phyloP scores from a whole-genome alignment of 306 rosid genomes.

The Elaeagnus macrophylla region DNA sequence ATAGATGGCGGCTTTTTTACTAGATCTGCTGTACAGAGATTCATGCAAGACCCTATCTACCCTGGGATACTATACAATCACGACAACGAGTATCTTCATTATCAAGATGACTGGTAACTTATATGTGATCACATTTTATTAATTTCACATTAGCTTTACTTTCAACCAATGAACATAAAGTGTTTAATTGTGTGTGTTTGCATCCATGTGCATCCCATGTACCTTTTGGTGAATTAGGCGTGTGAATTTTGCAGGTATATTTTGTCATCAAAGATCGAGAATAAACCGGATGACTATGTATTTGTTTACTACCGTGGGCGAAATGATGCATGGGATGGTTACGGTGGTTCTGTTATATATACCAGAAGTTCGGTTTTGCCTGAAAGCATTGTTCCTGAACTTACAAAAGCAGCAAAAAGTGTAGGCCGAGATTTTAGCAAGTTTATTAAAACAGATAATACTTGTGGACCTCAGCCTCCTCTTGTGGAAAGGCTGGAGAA shows the following conservation, averaged over 20 bases:
- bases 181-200: background rate
- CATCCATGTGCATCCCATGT: background rate
- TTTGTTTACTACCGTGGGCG: conserved; percentile 85
- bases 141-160: background rate
- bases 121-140: background rate
- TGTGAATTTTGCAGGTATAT: conserved; percentile 50
- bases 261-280: conserved; percentile 64
- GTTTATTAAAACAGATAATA: conserved; percentile 69
- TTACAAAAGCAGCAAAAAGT: conserved; percentile 53
- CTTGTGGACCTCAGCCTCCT: conserved; percentile 94
- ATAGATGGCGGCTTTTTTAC: conserved; percentile 85
- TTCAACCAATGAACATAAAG: background rate
- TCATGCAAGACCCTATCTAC: conserved; percentile 70
- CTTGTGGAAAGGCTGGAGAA: conserved; percentile 83
- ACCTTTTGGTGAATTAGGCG: conserved; percentile 10
- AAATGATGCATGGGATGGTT: conserved; percentile 99
- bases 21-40: conserved; percentile 67
- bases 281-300: conserved; percentile 64
- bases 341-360: conserved; percentile 83
- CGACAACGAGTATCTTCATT: conserved; percentile 88
- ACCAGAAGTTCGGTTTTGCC: conserved; percentile 83
- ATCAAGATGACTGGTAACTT: conserved; percentile 91
- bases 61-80: conserved; percentile 89
- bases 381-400: conserved; percentile 66
- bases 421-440: conserved; percentile 71